phyloP scores from a whole-genome alignment of 768 basidiomycete species.

The Trametes coccinea region DNA sequence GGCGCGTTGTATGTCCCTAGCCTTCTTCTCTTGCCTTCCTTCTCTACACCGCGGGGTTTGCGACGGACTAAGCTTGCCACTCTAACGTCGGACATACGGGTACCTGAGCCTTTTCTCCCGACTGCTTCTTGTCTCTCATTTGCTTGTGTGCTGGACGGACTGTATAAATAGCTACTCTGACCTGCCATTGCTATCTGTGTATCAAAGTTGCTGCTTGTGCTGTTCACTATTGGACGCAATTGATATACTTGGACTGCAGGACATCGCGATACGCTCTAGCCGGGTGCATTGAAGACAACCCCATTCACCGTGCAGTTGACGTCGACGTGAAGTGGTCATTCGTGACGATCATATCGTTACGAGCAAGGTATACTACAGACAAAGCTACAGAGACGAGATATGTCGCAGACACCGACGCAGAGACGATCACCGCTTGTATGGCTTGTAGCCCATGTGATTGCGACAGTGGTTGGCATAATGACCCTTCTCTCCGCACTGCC shows the following conservation, averaged over 20 bases:
- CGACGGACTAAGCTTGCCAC: background rate
- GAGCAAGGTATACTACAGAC: too few species aligned
- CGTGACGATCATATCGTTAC: too few species aligned
- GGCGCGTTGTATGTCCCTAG: background rate
- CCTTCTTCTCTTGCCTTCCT: background rate
- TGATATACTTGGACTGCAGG: too few species aligned
- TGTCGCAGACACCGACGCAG: background rate
- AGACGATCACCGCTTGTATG: constrained; percentile 20
- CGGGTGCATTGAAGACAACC: too few species aligned
- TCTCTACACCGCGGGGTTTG: background rate
- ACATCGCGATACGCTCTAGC: too few species aligned
- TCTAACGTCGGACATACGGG: background rate
- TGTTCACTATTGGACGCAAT: background rate
- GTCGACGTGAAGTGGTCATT: too few species aligned
- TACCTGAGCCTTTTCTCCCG: background rate
- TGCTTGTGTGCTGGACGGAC: constrained; percentile 3
- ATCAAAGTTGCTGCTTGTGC: background rate
- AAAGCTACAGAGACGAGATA: background rate
- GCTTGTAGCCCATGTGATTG: constrained; percentile 62
- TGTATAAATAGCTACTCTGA: constrained; percentile 14
- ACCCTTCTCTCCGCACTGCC: constrained; percentile 85
- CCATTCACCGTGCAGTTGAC: too few species aligned
- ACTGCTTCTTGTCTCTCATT: background rate
- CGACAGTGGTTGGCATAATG: constrained; percentile 97
- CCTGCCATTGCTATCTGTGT: background rate